These are phyloP conservation scores for Kewa caespitosa DNA, from an alignment of 179 eudicot genomes.

Conservation along the genomic window DNA sequence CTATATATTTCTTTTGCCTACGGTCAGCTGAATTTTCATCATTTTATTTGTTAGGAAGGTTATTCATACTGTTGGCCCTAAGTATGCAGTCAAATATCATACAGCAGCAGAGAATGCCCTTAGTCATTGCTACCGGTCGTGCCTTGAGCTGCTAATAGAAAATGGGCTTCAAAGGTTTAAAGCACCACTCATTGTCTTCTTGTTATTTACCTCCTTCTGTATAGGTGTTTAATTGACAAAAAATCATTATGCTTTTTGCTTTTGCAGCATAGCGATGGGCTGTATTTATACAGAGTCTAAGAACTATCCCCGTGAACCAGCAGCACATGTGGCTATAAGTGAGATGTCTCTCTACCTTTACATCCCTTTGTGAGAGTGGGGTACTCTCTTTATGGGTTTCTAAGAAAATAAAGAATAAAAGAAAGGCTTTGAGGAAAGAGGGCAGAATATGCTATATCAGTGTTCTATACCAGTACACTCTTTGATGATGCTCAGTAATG, in stretches of 20 bases:
- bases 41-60: conserved; percentile 60
- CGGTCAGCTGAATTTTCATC: conserved; percentile 2
- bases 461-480: background rate
- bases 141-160: conserved; percentile 94
- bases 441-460: background rate
- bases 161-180: conserved; percentile 73
- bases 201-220: conserved; percentile 3
- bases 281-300: conserved; percentile 91
- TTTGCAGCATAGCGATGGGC: conserved; percentile 92
- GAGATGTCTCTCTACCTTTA: conserved; percentile 32
- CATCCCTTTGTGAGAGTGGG: background rate
- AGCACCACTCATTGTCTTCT: conserved; percentile 18
- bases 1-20: conserved; percentile 5
- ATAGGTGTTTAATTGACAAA: background rate
- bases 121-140: conserved; percentile 92
- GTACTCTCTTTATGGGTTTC: conserved; percentile 6
- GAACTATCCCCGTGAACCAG: conserved; percentile 98
- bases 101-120: conserved; percentile 98
- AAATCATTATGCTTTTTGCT: conserved; percentile 18
- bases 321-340: conserved; percentile 99
- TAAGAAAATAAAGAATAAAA: background rate
- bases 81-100: conserved; percentile 98
- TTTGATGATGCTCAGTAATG: background rate
- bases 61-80: conserved; percentile 97
- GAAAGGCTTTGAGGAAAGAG: background rate